phyloP scores from a whole-genome alignment of 805 yeast species.

The Wickerhamiella kurtzmanii region DNA sequence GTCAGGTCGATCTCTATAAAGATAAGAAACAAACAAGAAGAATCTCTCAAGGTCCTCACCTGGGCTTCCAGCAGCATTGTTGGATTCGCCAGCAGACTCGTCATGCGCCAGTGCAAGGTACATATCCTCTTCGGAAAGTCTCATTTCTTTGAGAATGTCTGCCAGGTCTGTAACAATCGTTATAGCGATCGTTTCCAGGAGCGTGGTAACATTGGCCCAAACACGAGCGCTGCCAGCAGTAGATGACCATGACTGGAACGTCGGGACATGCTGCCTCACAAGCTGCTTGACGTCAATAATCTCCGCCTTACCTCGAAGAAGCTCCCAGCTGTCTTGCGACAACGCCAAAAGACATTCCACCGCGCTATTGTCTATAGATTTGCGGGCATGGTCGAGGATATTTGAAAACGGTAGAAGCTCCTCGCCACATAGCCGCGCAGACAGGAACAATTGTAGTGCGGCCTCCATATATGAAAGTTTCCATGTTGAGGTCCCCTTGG shows the following conservation, averaged over 20 bases:
- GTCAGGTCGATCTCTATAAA: slow-evolving; percentile 49
- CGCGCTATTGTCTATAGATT: slow-evolving; percentile 27
- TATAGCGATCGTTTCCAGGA: slow-evolving; percentile 13
- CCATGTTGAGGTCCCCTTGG: slow-evolving; percentile 14
- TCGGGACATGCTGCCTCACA: slow-evolving; percentile 23
- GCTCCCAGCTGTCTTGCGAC: slow-evolving; percentile 22
- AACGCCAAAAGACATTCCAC: slow-evolving; percentile 28
- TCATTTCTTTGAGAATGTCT: slow-evolving; percentile 29
- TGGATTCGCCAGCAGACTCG: neutral
- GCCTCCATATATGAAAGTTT: slow-evolving; percentile 20
- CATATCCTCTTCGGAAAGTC: slow-evolving; percentile 28
- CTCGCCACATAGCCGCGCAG: slow-evolving; percentile 11
- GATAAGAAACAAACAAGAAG: slow-evolving; percentile 57
- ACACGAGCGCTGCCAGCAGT: slow-evolving; percentile 9
- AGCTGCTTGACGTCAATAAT: slow-evolving; percentile 1
- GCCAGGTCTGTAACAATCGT: slow-evolving; percentile 26
- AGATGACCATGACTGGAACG: slow-evolving; percentile 9
- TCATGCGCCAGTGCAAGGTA: slow-evolving; percentile 19
- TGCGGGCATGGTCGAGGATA: slow-evolving; percentile 18
- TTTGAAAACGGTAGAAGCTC: slow-evolving; percentile 3
- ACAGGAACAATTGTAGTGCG: slow-evolving; percentile 18
- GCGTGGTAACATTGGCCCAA: slow-evolving; percentile 14
- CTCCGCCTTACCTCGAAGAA: neutral
- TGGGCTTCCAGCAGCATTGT: slow-evolving; percentile 22
- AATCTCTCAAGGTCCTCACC: slow-evolving; percentile 82